phyloP scores from a whole-genome alignment of 148 eudicot genomes.

The Amaranthus palmeri region DNA sequence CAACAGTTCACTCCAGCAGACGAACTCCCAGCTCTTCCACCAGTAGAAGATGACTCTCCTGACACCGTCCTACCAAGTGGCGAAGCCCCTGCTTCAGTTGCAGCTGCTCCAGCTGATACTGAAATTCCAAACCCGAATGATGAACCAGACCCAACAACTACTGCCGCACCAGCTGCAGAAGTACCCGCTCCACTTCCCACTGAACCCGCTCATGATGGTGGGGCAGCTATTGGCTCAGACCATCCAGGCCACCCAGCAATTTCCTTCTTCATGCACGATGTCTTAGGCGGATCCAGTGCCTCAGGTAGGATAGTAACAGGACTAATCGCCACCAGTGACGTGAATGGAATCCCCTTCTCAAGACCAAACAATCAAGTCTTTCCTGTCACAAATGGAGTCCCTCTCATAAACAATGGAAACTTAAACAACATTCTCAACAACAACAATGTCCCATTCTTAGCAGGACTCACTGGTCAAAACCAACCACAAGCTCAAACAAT shows the following conservation, averaged over 20 bases:
- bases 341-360: conserved; percentile 83
- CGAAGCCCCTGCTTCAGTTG: conserved; percentile 33
- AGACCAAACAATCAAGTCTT: conserved; percentile 66
- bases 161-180: conserved; percentile 13
- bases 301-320: conserved; percentile 88
- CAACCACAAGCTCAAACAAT: conserved; percentile 42
- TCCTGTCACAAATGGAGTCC: conserved; percentile 67
- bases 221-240: conserved; percentile 1
- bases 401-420: conserved; percentile 61
- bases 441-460: conserved; percentile 76
- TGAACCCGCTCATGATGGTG: not conserved
- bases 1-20: conserved; percentile 27
- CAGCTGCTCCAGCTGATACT: no score
- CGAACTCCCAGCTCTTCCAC: conserved; percentile 32
- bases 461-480: conserved; percentile 60
- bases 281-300: conserved; percentile 83
- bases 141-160: not conserved
- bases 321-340: conserved; percentile 54
- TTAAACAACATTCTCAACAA: conserved; percentile 59
- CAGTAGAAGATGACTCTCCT: conserved; percentile 18
- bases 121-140: no score
- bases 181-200: not conserved
- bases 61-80: conserved; percentile 43
- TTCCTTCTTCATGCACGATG: conserved; percentile 86
- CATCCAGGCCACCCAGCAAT: conserved; percentile 46